A percentile compares a stretch with the other conserved stretches of the same genome.
Conservation (phyloP, 2,329 filamentous ascomycete genomes). For the Xylogone sp. region DNA sequence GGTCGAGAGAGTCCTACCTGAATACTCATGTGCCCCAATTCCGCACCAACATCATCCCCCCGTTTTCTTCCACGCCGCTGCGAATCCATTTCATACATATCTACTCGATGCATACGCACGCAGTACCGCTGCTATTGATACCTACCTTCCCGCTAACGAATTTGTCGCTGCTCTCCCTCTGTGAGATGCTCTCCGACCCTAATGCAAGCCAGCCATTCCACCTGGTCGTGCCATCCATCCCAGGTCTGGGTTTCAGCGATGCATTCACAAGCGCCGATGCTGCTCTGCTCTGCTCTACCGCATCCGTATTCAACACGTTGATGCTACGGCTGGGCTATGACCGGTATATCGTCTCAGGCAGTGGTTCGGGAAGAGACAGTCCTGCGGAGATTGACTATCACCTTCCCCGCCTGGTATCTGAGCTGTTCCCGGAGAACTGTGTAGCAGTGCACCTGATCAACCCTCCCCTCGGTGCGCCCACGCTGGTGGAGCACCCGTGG, state of each 20-base stretch:
- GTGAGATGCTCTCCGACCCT: constrained; percentile 47
- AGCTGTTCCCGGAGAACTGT: constrained; percentile 45
- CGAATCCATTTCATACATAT: constrained; percentile 64
- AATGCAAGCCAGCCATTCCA: constrained; percentile 52
- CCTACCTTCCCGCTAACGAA: constrained; percentile 65
- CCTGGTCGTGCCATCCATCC: constrained; percentile 62
- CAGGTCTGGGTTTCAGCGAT: constrained; percentile 66
- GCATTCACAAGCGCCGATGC: constrained; percentile 37
- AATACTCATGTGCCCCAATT: constrained; percentile 61
- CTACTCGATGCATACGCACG: constrained; percentile 46
- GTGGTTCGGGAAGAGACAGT: constrained; percentile 42
- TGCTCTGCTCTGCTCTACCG: constrained; percentile 49
- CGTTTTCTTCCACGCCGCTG: constrained; percentile 35
- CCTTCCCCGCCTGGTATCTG: constrained; percentile 44
- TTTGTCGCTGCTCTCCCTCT: constrained; percentile 53
- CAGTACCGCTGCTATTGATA: constrained; percentile 60
- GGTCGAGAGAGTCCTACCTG: constrained; percentile 51
- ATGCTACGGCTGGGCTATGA: constrained; percentile 59
- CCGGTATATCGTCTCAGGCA: constrained; percentile 53
- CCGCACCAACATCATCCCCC: constrained; percentile 48
- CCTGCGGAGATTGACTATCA: constrained; percentile 50
- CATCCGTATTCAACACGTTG: constrained; percentile 50
- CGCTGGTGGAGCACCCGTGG: constrained; percentile 35
- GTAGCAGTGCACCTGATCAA: constrained; percentile 58
- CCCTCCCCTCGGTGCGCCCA: constrained; percentile 50